phyloP scores from a whole-genome alignment of 2,329 filamentous ascomycete species.

The Simplicillium aogashimaense region DNA sequence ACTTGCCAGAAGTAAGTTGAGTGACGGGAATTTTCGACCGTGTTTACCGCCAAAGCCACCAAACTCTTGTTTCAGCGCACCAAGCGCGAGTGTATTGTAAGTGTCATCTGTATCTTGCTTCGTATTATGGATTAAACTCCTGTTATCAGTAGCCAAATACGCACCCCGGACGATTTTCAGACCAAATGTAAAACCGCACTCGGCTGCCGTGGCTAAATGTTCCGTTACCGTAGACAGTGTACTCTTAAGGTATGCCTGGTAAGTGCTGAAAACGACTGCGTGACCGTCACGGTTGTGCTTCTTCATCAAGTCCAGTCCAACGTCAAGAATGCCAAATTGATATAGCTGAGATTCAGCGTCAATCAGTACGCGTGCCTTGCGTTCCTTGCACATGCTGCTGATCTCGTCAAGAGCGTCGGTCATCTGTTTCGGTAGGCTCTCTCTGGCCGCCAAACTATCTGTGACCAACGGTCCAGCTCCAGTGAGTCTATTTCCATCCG shows the following conservation, averaged over 20 bases:
- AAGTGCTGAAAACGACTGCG: slow-evolving; percentile 37
- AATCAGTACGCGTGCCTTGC: slow-evolving; percentile 30
- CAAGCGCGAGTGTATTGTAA: slow-evolving; percentile 39
- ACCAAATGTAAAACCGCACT: slow-evolving; percentile 40
- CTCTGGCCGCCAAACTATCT: slow-evolving; percentile 22
- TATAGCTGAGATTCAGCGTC: slow-evolving; percentile 36
- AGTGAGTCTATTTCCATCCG: slow-evolving; percentile 20
- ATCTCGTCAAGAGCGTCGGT: slow-evolving; percentile 29
- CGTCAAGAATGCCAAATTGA: slow-evolving; percentile 25
- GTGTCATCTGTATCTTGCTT: slow-evolving; percentile 41
- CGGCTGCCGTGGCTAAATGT: slow-evolving; percentile 33
- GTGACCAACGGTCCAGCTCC: slow-evolving; percentile 30
- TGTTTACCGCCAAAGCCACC: slow-evolving; percentile 3
- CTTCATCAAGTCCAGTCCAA: slow-evolving; percentile 23
- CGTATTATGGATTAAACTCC: slow-evolving; percentile 39
- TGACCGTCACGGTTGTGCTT: slow-evolving; percentile 26
- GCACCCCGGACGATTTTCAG: slow-evolving; percentile 48
- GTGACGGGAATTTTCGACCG: slow-evolving; percentile 26
- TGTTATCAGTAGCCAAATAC: slow-evolving; percentile 40
- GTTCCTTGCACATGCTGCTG: slow-evolving; percentile 24
- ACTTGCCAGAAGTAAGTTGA: slow-evolving; percentile 40
- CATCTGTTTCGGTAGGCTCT: slow-evolving; percentile 28
- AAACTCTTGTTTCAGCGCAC: slow-evolving; percentile 28
- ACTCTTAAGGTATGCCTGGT: slow-evolving; percentile 45
- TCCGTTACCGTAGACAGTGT: slow-evolving; percentile 28